Conservation (phyloP, 1,284 basidiomycete species). For the Athelia psychrophila region DNA sequence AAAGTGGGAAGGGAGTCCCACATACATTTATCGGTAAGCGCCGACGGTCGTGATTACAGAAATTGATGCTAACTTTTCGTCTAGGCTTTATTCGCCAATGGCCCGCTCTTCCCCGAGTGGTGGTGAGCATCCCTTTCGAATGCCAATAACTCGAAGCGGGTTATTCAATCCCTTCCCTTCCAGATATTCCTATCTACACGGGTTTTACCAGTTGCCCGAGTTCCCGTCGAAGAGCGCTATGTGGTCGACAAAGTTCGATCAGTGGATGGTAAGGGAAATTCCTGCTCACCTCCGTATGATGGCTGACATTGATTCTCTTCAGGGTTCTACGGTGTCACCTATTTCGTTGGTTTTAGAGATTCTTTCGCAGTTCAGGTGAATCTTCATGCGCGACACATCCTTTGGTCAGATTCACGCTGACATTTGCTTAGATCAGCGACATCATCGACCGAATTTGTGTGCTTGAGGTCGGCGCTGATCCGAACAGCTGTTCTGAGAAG, state of each 20-base stretch:
- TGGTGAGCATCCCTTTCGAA: constrained; percentile 31
- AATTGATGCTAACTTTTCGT: neutral
- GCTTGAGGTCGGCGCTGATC: constrained; percentile 40
- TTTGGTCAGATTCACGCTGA: too few species aligned
- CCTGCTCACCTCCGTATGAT: neutral
- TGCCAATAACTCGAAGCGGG: neutral
- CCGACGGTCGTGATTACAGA: constrained; percentile 16
- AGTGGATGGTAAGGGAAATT: constrained; percentile 36
- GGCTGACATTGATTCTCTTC: neutral
- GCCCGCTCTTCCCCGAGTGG: constrained; percentile 57
- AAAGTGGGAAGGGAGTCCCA: constrained; percentile 51
- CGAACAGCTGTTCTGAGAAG: constrained; percentile 23
- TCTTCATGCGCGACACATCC: too few species aligned
- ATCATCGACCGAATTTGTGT: constrained; percentile 48
- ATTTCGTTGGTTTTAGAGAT: constrained; percentile 62
- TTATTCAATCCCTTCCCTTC: too few species aligned
- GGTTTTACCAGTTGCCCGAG: constrained; percentile 44
- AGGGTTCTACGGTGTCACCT: constrained; percentile 63
- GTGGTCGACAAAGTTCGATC: constrained; percentile 51
- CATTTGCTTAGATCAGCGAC: constrained; percentile 38
- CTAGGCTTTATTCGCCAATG: constrained; percentile 51
- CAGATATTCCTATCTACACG: constrained; percentile 61
- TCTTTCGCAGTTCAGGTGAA: constrained; percentile 37
- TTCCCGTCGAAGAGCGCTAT: constrained; percentile 46
- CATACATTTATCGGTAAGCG: constrained; percentile 50